A percentile compares a stretch with the other conserved stretches of the same genome.
These are phyloP conservation scores for Globisporangium recalcitrans DNA, from an alignment of 352 stramenopile genomes.

Conservation along the genomic window DNA sequence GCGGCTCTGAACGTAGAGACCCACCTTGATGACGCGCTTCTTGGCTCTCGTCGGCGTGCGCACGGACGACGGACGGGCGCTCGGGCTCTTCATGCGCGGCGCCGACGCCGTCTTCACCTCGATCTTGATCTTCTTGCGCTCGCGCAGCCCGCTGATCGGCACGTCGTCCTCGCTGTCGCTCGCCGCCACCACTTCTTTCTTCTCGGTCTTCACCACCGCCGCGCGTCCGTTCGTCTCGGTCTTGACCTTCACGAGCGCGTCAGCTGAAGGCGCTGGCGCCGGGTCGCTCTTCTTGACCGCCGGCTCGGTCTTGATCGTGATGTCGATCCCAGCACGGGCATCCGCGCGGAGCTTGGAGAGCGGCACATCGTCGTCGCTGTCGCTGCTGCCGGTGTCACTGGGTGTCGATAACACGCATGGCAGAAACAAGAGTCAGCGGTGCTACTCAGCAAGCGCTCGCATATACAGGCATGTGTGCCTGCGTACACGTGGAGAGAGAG, in stretches of 20 bases:
- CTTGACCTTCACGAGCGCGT: conserved; percentile 13
- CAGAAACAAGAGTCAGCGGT: not conserved
- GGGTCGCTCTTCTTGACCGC: conserved; percentile 15
- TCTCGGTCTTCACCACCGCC: conserved; percentile 26
- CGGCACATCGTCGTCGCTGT: conserved; percentile 78
- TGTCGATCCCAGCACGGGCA: conserved; percentile 19
- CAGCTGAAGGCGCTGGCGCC: not conserved
- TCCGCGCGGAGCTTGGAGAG: conserved; percentile 54
- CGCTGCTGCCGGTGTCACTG: conserved; percentile 40
- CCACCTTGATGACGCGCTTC: conserved; percentile 63
- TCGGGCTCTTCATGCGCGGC: conserved; percentile 21
- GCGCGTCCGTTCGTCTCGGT: conserved; percentile 14
- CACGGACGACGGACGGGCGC: conserved; percentile 6
- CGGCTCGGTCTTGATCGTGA: conserved; percentile 21
- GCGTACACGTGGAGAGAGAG: not conserved
- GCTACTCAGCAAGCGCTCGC: not conserved
- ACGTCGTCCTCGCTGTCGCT: conserved; percentile 75
- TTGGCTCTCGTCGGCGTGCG: conserved; percentile 27
- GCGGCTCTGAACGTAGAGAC: not conserved
- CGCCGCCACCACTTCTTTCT: conserved; percentile 23
- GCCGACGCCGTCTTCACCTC: conserved; percentile 20
- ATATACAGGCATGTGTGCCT: not conserved
- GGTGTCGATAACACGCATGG: not conserved
- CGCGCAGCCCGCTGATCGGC: conserved; percentile 60
- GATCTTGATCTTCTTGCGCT: conserved; percentile 61